A percentile compares a stretch with the other conserved stretches of the same genome.
Conservation (phyloP, 1,139 yeast genomes). For the Blastobotrys arbuscula region DNA sequence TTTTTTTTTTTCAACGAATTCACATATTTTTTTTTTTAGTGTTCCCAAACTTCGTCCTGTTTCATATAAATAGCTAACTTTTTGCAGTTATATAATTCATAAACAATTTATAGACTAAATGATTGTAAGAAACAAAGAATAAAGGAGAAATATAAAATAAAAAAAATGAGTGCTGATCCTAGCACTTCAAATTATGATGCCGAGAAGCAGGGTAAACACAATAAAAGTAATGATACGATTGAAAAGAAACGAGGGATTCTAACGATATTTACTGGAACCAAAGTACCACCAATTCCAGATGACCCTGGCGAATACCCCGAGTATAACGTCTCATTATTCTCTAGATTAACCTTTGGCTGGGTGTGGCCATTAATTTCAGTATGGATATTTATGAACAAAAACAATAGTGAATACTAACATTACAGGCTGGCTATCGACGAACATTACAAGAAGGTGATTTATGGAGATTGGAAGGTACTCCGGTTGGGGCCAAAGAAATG, state of each 20-base stretch:
- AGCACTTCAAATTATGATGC: no score
- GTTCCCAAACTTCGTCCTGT: no score
- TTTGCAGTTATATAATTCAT: no score
- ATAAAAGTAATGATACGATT: no score
- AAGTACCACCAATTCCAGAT: conserved; percentile 30
- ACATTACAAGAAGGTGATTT: conserved; percentile 61
- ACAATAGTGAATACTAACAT: conserved; percentile 2
- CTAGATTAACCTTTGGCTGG: conserved; percentile 50
- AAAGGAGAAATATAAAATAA: no score
- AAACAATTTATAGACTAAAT: no score
- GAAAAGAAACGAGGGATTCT: conserved; percentile 19
- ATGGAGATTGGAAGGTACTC: conserved; percentile 46
- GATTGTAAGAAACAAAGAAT: no score
- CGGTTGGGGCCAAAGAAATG: conserved; percentile 45
- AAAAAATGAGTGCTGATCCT: no score
- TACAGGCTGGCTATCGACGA: conserved; percentile 53
- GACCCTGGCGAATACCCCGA: conserved; percentile 28
- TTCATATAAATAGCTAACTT: no score
- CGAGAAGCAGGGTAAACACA: no score
- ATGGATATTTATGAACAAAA: conserved; percentile 16
- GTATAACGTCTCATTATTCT: conserved; percentile 19
- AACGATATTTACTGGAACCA: conserved; percentile 25
- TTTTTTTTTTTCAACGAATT: no score
- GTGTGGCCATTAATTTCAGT: conserved; percentile 49
- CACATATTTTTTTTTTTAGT: no score